Evolutionary conservation across 148 eudicot species (phyloP).

Genomic region (Beta vulgaris): DNA sequence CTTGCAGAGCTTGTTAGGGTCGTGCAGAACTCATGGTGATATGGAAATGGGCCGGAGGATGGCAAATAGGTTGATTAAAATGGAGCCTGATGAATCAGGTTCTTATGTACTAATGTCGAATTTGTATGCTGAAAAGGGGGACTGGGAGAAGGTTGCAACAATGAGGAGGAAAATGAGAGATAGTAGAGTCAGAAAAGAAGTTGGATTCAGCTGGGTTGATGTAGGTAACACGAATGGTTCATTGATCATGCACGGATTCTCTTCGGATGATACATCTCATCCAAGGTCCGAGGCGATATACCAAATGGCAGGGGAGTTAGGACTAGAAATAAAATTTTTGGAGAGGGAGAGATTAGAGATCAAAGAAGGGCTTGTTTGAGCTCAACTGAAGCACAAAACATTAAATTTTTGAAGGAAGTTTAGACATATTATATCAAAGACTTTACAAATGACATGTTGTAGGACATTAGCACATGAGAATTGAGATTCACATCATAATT

Average conservation of each 20-base stretch:
- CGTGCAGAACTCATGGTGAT: conserved; percentile 70
- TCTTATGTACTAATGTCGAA: conserved; percentile 83
- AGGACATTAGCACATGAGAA: neutral
- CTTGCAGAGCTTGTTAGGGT: conserved; percentile 82
- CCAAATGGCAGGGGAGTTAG: conserved; percentile 53
- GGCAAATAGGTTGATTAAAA: conserved; percentile 48
- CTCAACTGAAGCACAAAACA: neutral
- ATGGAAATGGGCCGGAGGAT: conserved; percentile 60
- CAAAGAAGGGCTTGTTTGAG: conserved; percentile 13
- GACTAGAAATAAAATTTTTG: conserved; percentile 58
- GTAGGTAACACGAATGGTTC: conserved; percentile 45
- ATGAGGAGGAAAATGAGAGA: conserved; percentile 75
- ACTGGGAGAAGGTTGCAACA: conserved; percentile 76
- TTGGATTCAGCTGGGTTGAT: conserved; percentile 96
- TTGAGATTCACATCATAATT: no score
- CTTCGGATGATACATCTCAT: conserved; percentile 78
- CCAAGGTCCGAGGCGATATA: conserved; percentile 57
- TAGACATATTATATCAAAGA: neutral
- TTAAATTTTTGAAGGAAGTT: neutral
- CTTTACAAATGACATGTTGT: neutral
- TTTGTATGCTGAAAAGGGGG: conserved; percentile 77
- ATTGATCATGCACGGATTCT: conserved; percentile 57
- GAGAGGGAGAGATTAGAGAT: conserved; percentile 35
- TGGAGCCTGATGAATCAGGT: conserved; percentile 75
- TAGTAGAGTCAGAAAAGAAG: conserved; percentile 62